Evolutionary conservation across 306 rosid genomes (phyloP).

Genomic region (Castanea sativa): DNA sequence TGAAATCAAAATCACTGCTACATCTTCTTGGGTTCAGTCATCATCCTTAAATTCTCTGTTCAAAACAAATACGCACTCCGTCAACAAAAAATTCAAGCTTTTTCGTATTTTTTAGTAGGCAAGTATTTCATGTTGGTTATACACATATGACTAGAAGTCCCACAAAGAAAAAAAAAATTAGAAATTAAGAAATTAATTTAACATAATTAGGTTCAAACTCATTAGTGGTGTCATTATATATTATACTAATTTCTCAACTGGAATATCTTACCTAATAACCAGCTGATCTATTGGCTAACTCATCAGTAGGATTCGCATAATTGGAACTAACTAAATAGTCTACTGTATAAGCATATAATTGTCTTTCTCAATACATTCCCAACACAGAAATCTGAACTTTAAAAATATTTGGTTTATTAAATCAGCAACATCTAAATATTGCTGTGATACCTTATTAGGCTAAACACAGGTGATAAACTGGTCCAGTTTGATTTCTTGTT

Average conservation of each 20-base stretch:
- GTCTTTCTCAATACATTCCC: background rate
- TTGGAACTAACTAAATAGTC: background rate
- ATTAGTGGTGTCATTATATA: too few species aligned
- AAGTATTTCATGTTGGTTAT: too few species aligned
- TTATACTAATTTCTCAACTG: too few species aligned
- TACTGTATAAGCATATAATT: background rate
- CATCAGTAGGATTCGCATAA: background rate
- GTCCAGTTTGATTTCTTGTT: background rate
- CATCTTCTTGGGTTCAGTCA: slow-evolving; percentile 47
- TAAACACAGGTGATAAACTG: background rate
- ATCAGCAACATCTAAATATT: background rate
- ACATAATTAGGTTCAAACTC: too few species aligned
- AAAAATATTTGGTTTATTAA: background rate
- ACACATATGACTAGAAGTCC: too few species aligned
- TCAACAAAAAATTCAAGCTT: background rate
- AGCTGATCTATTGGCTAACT: background rate
- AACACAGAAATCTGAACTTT: background rate
- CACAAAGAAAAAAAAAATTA: too few species aligned
- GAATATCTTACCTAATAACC: background rate
- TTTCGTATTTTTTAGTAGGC: too few species aligned
- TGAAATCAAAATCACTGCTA: slow-evolving; percentile 30
- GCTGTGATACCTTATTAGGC: background rate
- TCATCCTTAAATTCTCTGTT: slow-evolving; percentile 93
- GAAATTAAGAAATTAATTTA: too few species aligned
- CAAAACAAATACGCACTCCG: slow-evolving; percentile 23